Evolutionary conservation across 2,329 filamentous ascomycete genomes (phyloP).

Genomic region (Pseudocercospora macadamiae): DNA sequence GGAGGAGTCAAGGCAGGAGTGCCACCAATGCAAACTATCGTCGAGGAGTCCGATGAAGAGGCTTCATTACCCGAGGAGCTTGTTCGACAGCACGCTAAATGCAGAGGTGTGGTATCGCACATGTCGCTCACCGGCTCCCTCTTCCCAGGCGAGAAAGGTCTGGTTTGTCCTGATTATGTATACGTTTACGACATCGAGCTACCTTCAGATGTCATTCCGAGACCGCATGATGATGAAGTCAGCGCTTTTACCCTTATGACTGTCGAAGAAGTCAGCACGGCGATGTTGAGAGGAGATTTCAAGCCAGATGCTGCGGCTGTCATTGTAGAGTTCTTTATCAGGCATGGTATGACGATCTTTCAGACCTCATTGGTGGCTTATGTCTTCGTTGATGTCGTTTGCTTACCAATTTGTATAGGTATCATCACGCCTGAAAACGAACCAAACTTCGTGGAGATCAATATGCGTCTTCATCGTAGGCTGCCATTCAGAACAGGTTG

Average conservation of each 20-base stretch:
- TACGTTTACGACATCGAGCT: slow-evolving; percentile 88
- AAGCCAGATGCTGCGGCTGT: slow-evolving; percentile 92
- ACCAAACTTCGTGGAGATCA: slow-evolving; percentile 73
- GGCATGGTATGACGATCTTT: too few species aligned
- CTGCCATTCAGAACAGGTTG: slow-evolving; percentile 67
- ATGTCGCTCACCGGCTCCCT: slow-evolving; percentile 74
- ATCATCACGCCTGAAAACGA: slow-evolving; percentile 79
- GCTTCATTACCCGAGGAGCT: slow-evolving; percentile 73
- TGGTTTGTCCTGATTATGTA: slow-evolving; percentile 86
- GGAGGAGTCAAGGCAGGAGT: slow-evolving; percentile 83
- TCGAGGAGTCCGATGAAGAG: slow-evolving; percentile 87
- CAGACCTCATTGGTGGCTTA: too few species aligned
- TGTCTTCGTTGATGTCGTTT: too few species aligned
- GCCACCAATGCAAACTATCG: slow-evolving; percentile 74
- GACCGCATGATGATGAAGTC: slow-evolving; percentile 84
- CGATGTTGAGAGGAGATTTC: slow-evolving; percentile 72
- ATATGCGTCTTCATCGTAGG: slow-evolving; percentile 71
- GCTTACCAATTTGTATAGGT: too few species aligned
- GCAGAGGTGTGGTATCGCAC: slow-evolving; percentile 76
- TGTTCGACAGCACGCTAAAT: slow-evolving; percentile 61
- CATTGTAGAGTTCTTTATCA: slow-evolving; percentile 83
- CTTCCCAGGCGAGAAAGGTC: slow-evolving; percentile 75
- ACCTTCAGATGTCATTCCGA: slow-evolving; percentile 66
- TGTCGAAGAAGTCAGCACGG: slow-evolving; percentile 70
- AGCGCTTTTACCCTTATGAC: slow-evolving; percentile 77